These are phyloP conservation scores for button mushroom (Agaricus bisporus) DNA, from an alignment of 768 basidiomycete genomes.

Conservation along the genomic window DNA sequence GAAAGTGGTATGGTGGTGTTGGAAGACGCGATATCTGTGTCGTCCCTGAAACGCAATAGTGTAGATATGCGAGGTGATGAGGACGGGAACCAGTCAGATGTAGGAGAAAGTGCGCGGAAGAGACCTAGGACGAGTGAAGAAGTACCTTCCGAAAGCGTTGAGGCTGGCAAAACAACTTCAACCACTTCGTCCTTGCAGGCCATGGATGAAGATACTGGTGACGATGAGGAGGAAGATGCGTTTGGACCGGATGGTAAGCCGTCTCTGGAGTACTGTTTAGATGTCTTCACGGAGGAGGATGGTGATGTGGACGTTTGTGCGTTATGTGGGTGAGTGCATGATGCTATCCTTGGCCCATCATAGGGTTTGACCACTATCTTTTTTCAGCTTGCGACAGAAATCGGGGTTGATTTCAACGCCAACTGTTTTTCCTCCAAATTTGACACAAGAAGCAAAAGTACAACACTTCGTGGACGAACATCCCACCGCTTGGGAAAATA, in stretches of 20 bases:
- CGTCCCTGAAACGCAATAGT: slow-evolving; percentile 5
- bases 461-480: slow-evolving; percentile 46
- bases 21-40: background rate
- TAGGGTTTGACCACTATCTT: background rate
- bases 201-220: slow-evolving; percentile 23
- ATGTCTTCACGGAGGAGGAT: slow-evolving; percentile 33
- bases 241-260: slow-evolving; percentile 37
- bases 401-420: slow-evolving; percentile 14
- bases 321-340: slow-evolving; percentile 45
- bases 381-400: slow-evolving; percentile 29
- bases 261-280: slow-evolving; percentile 34
- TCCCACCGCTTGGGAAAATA: slow-evolving; percentile 39
- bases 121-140: background rate
- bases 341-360: background rate
- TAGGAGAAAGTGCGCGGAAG: background rate
- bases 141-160: background rate
- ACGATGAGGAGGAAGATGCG: slow-evolving; percentile 28
- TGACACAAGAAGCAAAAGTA: slow-evolving; percentile 37
- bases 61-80: background rate
- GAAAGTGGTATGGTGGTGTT: background rate
- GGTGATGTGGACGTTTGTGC: slow-evolving; percentile 32
- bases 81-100: background rate
- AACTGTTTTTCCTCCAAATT: slow-evolving; percentile 22
- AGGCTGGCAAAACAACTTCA: background rate
- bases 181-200: background rate